Evolutionary conservation across 2,329 filamentous ascomycete genomes (phyloP).

Genomic region (Trichoderma sp.): DNA sequence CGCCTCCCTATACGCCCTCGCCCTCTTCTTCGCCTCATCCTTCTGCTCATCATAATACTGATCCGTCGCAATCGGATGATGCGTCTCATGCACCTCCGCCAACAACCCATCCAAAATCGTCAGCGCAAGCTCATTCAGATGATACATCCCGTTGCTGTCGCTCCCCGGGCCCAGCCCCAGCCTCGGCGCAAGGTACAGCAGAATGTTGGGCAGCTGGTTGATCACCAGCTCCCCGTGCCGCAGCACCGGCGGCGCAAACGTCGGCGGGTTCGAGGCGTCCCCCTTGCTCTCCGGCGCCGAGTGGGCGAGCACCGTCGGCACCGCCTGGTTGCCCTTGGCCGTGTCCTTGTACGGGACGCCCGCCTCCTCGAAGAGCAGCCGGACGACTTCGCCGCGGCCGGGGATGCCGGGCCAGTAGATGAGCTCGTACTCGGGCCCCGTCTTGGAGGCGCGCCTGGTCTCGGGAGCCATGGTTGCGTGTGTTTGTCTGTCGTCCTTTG

Average conservation of each 20-base stretch:
- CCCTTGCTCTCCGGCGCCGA: constrained; percentile 51
- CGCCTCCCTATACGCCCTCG: constrained; percentile 59
- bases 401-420: constrained; percentile 74
- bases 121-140: constrained; percentile 64
- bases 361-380: constrained; percentile 71
- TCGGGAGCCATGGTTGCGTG: constrained; percentile 9
- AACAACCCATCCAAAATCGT: constrained; percentile 72
- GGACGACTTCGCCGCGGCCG: constrained; percentile 74
- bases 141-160: constrained; percentile 50
- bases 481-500: background rate
- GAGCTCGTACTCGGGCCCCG: constrained; percentile 54
- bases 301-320: constrained; percentile 52
- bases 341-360: constrained; percentile 65
- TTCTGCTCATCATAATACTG: constrained; percentile 78
- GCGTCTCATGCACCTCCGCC: constrained; percentile 73
- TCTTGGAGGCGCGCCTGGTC: constrained; percentile 34
- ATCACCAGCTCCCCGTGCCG: constrained; percentile 63
- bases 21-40: constrained; percentile 60
- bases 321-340: constrained; percentile 47
- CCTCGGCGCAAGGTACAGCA: constrained; percentile 67
- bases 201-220: constrained; percentile 71
- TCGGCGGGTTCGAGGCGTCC: constrained; percentile 62
- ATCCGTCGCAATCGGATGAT: constrained; percentile 66
- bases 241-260: constrained; percentile 68
- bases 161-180: constrained; percentile 57